Conservation (phyloP, 345 rosid genomes). For the Ricinus communis region DNA sequence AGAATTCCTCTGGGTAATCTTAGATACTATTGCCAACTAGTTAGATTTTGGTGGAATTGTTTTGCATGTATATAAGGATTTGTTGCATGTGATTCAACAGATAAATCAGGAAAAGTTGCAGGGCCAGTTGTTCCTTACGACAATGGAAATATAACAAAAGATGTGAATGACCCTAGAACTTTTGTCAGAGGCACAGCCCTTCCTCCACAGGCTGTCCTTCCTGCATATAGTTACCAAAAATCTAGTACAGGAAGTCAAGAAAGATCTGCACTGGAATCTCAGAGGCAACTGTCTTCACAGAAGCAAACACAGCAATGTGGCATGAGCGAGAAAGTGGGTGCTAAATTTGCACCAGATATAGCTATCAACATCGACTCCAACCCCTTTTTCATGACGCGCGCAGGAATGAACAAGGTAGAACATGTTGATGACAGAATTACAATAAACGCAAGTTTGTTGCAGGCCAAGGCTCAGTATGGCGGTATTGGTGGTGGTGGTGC, state of each 20-base stretch:
- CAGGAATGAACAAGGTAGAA: conserved; percentile 57
- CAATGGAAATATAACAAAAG: conserved; percentile 48
- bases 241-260: conserved; percentile 58
- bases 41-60: background rate
- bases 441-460: conserved; percentile 61
- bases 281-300: conserved; percentile 46
- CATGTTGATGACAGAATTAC: conserved; percentile 49
- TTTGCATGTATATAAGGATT: background rate
- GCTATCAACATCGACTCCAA: conserved; percentile 76
- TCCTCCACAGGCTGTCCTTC: conserved; percentile 47
- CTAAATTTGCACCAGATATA: conserved; percentile 63
- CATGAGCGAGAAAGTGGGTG: conserved; percentile 45
- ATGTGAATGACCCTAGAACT: conserved; percentile 65
- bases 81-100: conserved; percentile 32
- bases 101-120: conserved; percentile 63
- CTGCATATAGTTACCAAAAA: conserved; percentile 43
- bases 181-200: conserved; percentile 48
- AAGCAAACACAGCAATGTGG: conserved; percentile 60
- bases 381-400: conserved; percentile 71
- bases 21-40: background rate
- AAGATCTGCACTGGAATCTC: conserved; percentile 43
- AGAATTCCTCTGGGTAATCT: conserved; percentile 60
- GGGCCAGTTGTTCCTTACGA: conserved; percentile 67
- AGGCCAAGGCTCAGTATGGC: conserved; percentile 52
- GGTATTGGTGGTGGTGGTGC: conserved; percentile 67